Evolutionary conservation across 306 rosid species (phyloP).

Genomic region (Rosa chinensis): DNA sequence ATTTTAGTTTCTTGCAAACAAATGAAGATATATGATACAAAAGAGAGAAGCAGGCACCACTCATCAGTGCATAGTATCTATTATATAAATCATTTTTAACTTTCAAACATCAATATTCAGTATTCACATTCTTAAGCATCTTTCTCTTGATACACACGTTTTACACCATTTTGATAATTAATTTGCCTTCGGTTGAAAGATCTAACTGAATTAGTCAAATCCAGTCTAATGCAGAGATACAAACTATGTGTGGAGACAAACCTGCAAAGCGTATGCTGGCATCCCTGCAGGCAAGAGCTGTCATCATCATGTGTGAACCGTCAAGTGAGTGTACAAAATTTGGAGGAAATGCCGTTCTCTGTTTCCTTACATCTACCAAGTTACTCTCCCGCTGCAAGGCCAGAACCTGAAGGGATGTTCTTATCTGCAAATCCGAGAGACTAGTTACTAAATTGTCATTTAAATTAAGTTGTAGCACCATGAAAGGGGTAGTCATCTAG

Average conservation of each 20-base stretch:
- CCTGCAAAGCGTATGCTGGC: slow-evolving; percentile 89
- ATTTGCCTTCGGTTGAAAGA: background rate
- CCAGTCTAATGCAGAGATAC: slow-evolving; percentile 4
- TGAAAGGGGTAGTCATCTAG: background rate
- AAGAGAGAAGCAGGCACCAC: background rate
- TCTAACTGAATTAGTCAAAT: slow-evolving; percentile 7
- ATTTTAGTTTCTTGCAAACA: background rate
- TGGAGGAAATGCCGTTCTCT: slow-evolving; percentile 88
- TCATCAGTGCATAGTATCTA: background rate
- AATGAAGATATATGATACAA: background rate
- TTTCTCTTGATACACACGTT: background rate
- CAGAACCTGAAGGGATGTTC: slow-evolving; percentile 80
- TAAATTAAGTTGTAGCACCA: background rate
- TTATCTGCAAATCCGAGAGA: slow-evolving; percentile 53
- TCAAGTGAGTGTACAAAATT: slow-evolving; percentile 85
- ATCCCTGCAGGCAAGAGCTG: slow-evolving; percentile 83
- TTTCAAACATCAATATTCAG: background rate
- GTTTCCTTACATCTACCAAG: slow-evolving; percentile 66
- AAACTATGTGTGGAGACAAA: slow-evolving; percentile 26
- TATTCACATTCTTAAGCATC: background rate
- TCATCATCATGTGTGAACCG: slow-evolving; percentile 90
- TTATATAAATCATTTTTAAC: background rate
- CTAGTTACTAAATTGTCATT: slow-evolving; percentile 20
- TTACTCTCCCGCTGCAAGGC: slow-evolving; percentile 72
- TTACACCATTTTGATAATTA: background rate